Evolutionary conservation across 805 yeast genomes (phyloP), one percentile per base, ranked within the genome.

Genomic region (Yarrowia phangngaensis): DNA sequence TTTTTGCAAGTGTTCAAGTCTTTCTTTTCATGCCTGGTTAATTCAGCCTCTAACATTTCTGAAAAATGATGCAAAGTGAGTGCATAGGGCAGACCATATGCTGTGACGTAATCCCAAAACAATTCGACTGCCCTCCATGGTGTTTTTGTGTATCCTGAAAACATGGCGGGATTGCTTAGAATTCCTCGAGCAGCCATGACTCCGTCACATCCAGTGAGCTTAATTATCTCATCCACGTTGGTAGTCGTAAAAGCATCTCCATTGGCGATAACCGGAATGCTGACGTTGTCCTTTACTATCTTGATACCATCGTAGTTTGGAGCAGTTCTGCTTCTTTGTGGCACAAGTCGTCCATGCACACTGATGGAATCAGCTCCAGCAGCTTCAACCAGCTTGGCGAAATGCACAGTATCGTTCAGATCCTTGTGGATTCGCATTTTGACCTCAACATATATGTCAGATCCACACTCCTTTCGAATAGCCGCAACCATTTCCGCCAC

Each of bases 181-280:
- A 86, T 70, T 0, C 98, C 98, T 53, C 98, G 69, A 1, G 85
- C 98, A 2, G 97, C 82, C 98, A 92, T 92, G 6, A 92, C 84
- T 6, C 97, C 98, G 61, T 86, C 92, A 30, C 79, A 87, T 1
- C 83, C 82, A 0, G 97, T 88, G 45, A 62, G 62, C 9, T 74
- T 67, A 0, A 78, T 76, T 20, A 90, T 89, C 14, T 63, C 60
- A 32, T 68, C 58, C n/a, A 84, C 81, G 61, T 87, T 95, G 13
- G 70, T 67, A 17, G 79, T 65, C 0, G 74, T 61, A 59, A 83
- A 83, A 59, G 95, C 89, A 64, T 92, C 97, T n/a, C 98, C 98
- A 60, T 92, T 92, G 2, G 97, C 96, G n/a, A 92, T 82, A 1
- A 92, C 88, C 0, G 97, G 97, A 23, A 45, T 17, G 0, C 52